Conservation (phyloP, 176 grass and related monocot species). For the Oryza meridionalis region DNA sequence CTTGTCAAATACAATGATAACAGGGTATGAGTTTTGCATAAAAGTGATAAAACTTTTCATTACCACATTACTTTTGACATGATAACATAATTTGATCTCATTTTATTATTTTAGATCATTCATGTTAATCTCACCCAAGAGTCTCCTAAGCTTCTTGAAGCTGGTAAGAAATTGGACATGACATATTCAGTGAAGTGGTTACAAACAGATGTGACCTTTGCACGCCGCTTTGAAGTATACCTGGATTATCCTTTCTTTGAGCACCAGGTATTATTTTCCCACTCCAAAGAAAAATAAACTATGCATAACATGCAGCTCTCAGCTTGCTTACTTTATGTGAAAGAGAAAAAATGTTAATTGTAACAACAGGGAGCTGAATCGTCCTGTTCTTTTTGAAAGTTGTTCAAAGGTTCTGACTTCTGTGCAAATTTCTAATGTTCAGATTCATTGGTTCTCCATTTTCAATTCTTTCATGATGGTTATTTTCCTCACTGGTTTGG, state of each 20-base stretch:
- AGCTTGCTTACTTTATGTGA: neutral
- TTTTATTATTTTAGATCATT: conserved; percentile 70
- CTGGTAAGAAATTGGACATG: conserved; percentile 75
- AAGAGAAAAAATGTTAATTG: conserved; percentile 25
- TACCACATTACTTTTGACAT: conserved; percentile 5
- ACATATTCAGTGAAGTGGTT: conserved; percentile 93
- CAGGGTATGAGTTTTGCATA: conserved; percentile 53
- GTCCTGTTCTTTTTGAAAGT: conserved; percentile 32
- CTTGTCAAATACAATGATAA: conserved; percentile 78
- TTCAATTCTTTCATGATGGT: conserved; percentile 99
- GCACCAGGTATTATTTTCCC: conserved; percentile 80
- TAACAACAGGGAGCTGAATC: neutral
- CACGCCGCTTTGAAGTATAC: conserved; percentile 95
- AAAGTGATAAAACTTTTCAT: neutral
- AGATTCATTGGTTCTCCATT: conserved; percentile 99
- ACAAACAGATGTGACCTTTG: conserved; percentile 77
- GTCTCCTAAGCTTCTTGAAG: conserved; percentile 83
- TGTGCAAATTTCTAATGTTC: conserved; percentile 38
- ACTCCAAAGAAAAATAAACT: neutral
- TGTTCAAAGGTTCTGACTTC: conserved; percentile 25
- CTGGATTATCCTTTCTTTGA: conserved; percentile 99
- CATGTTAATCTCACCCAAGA: conserved; percentile 99
- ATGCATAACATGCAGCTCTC: neutral
- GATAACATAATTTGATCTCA: conserved; percentile 35
- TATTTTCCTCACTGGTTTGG: conserved; percentile 96